phyloP scores from a whole-genome alignment of 2,329 filamentous ascomycete species.

The Fusarium neocosmosporiellum region DNA sequence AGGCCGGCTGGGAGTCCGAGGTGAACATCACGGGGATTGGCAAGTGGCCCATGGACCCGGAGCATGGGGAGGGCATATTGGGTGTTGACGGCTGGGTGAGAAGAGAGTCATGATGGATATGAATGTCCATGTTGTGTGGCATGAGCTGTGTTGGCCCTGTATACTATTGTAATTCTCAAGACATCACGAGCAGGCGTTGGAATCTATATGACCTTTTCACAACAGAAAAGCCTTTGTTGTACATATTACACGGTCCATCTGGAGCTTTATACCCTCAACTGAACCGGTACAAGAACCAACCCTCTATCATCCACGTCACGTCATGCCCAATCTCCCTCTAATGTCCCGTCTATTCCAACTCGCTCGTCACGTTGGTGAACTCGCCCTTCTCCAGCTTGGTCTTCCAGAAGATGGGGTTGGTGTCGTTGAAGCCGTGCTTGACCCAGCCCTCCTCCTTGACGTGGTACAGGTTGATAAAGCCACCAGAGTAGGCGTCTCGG shows the following conservation, averaged over 20 bases:
- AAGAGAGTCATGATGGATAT: constrained; percentile 21
- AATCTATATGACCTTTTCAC: constrained; percentile 18
- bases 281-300: constrained; percentile 29
- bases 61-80: constrained; percentile 70
- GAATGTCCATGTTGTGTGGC: neutral
- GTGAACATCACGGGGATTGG: constrained; percentile 69
- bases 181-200: constrained; percentile 9
- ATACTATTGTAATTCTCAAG: constrained; percentile 22
- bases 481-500: constrained; percentile 97
- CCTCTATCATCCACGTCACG: constrained; percentile 30
- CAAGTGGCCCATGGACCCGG: constrained; percentile 81
- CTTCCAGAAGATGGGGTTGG: constrained; percentile 99
- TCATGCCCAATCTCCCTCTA: neutral
- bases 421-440: constrained; percentile 98
- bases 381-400: constrained; percentile 98
- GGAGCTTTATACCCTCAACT: constrained; percentile 11
- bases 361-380: constrained; percentile 93
- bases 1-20: constrained; percentile 76
- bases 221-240: constrained; percentile 45
- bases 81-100: constrained; percentile 64
- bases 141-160: neutral
- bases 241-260: constrained; percentile 42
- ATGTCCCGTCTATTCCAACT: constrained; percentile 63
- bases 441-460: constrained; percentile 99
- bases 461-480: constrained; percentile 98